Conservation (phyloP, 225 moss, liverwort and hornwort species). For the Asterella californica region DNA sequence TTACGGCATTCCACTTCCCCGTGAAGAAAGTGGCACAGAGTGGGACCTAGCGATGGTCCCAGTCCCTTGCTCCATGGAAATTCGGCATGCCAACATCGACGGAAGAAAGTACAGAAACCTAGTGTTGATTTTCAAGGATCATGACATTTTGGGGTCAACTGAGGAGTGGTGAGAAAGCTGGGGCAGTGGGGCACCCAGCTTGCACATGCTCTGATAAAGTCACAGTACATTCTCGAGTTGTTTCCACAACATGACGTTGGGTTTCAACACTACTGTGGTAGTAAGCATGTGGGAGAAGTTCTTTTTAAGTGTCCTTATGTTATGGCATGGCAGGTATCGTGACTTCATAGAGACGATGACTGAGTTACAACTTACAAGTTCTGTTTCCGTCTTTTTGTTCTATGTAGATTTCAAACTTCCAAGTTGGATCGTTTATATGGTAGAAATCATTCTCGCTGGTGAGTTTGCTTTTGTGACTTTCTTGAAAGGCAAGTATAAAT, state of each 20-base stretch:
- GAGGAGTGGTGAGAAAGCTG: not conserved
- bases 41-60: not conserved
- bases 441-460: not conserved
- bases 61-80: not conserved
- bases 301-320: too few species aligned
- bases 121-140: not conserved
- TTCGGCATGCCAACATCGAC: not conserved
- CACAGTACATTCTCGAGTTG: not conserved
- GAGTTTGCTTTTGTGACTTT: not conserved
- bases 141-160: not conserved
- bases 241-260: not conserved
- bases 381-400: too few species aligned
- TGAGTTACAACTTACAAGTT: too few species aligned
- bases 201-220: not conserved
- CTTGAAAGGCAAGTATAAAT: not conserved
- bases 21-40: too few species aligned
- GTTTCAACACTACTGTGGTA: not conserved
- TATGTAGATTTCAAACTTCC: too few species aligned
- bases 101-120: not conserved
- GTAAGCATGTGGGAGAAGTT: too few species aligned
- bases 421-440: not conserved
- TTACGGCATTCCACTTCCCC: not conserved
- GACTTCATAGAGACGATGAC: not conserved
- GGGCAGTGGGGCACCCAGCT: too few species aligned
- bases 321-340: too few species aligned